A percentile compares a stretch with the other conserved stretches of the same genome.
phyloP scores from a whole-genome alignment of 2,329 filamentous ascomycete species.

The Pseudocercospora fijiensis region DNA sequence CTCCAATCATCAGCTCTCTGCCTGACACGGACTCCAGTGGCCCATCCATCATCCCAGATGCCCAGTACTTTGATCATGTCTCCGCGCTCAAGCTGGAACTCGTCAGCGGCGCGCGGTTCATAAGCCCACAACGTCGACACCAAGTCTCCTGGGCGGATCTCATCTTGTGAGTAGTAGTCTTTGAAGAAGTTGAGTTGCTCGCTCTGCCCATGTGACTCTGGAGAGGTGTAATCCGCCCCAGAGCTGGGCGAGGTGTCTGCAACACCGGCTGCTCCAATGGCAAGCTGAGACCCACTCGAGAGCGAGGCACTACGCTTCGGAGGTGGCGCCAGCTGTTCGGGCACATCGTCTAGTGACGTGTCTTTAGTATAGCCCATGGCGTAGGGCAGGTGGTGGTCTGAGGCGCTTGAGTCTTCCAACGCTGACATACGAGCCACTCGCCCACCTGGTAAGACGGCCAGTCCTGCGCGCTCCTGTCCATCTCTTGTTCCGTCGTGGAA shows the following conservation, averaged over 20 bases:
- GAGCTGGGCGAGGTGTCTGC: constrained; percentile 72
- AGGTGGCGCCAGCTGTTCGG: constrained; percentile 57
- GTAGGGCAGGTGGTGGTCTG: constrained; percentile 42
- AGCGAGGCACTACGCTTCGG: constrained; percentile 79
- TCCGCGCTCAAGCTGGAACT: constrained; percentile 88
- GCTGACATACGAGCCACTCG: constrained; percentile 96
- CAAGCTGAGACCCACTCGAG: constrained; percentile 74
- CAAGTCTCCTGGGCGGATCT: constrained; percentile 86
- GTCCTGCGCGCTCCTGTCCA: constrained; percentile 49
- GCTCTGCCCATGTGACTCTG: constrained; percentile 86
- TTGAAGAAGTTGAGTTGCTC: constrained; percentile 97
- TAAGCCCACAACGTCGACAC: constrained; percentile 96
- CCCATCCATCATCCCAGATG: constrained; percentile 99
- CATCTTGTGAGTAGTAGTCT: constrained; percentile 96
- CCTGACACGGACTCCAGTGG: constrained; percentile 80
- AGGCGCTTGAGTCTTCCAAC: constrained; percentile 70
- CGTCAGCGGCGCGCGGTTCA: constrained; percentile 86
- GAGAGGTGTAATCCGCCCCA: constrained; percentile 76
- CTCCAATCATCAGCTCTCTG: constrained; percentile 90
- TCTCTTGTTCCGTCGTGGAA: constrained; percentile 44
- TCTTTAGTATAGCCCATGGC: constrained; percentile 53
- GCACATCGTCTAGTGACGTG: constrained; percentile 59
- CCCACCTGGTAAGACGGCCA: constrained; percentile 77
- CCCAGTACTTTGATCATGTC: constrained; percentile 98
- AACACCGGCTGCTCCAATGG: constrained; percentile 47